Percentiles rank a stretch among this genome's conserved stretches.
Evolutionary conservation across 768 basidiomycete species (phyloP).

Genomic region (Pleurotus ostreatus): DNA sequence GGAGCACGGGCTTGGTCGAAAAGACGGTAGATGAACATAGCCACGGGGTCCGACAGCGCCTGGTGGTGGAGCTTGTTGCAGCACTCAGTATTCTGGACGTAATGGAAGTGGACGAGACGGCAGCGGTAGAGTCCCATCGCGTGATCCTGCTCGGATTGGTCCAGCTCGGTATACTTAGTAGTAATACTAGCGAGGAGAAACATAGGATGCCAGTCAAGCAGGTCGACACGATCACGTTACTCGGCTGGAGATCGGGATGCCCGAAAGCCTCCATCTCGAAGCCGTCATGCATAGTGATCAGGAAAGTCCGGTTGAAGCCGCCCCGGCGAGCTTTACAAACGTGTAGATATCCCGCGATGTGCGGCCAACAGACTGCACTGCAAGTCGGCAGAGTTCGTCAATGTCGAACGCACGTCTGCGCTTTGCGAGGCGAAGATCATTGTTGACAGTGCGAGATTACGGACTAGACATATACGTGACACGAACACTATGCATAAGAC

Average conservation of each 20-base stretch:
- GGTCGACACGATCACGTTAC: slow-evolving; percentile 44
- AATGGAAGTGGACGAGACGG: slow-evolving; percentile 49
- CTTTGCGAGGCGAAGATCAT: slow-evolving; percentile 29
- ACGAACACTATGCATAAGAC: slow-evolving; percentile 24
- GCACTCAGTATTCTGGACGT: slow-evolving; percentile 38
- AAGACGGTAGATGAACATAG: slow-evolving; percentile 34
- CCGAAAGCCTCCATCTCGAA: slow-evolving; percentile 16
- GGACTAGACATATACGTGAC: slow-evolving; percentile 18
- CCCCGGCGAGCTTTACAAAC: slow-evolving; percentile 38
- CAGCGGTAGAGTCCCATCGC: slow-evolving; percentile 34
- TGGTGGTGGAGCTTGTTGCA: slow-evolving; percentile 40
- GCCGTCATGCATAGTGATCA: slow-evolving; percentile 27
- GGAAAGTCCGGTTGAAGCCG: slow-evolving; percentile 31
- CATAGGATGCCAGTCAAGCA: slow-evolving; percentile 52
- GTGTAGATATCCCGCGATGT: slow-evolving; percentile 23
- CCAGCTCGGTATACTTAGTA: slow-evolving; percentile 46
- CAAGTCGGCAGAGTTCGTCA: slow-evolving; percentile 28
- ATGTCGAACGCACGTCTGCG: slow-evolving; percentile 27
- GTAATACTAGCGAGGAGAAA: slow-evolving; percentile 48
- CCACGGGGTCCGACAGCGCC: slow-evolving; percentile 33
- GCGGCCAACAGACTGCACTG: slow-evolving; percentile 27
- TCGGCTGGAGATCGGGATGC: slow-evolving; percentile 47
- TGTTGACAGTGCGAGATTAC: slow-evolving; percentile 21
- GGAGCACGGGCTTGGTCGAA: slow-evolving; percentile 38
- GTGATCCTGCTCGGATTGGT: slow-evolving; percentile 27